These are phyloP conservation scores for Tolypocladium sp. DNA, from an alignment of 2,329 filamentous ascomycete species.

Conservation along the genomic window DNA sequence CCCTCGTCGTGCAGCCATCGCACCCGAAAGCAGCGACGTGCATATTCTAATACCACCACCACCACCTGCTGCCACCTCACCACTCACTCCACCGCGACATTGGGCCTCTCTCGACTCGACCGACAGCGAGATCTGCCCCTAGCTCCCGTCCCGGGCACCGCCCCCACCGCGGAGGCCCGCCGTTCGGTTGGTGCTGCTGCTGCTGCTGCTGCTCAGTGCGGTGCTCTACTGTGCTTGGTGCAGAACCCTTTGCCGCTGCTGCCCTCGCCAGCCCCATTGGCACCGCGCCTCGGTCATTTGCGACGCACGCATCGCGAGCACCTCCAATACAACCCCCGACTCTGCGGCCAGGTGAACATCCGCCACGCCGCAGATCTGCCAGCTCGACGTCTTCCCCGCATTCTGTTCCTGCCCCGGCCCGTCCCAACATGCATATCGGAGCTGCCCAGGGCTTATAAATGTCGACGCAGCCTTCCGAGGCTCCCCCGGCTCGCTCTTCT, in stretches of 20 bases:
- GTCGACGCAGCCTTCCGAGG: slow-evolving; percentile 22
- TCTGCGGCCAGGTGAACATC: not conserved
- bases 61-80: slow-evolving; percentile 12
- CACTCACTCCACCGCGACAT: not conserved
- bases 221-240: not conserved
- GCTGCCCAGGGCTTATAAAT: slow-evolving; percentile 25
- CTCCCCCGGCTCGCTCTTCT: slow-evolving; percentile 11
- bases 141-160: slow-evolving; percentile 2
- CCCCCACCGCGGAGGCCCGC: not conserved
- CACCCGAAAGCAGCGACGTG: slow-evolving; percentile 23
- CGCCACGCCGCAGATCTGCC: slow-evolving; percentile 2
- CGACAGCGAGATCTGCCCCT: slow-evolving; percentile 3
- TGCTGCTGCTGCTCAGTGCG: not conserved
- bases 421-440: slow-evolving; percentile 25
- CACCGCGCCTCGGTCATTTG: slow-evolving; percentile 1
- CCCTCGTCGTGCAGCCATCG: slow-evolving; percentile 3
- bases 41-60: slow-evolving; percentile 14
- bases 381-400: slow-evolving; percentile 7
- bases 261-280: not conserved
- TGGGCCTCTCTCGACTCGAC: slow-evolving; percentile 4
- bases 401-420: slow-evolving; percentile 13
- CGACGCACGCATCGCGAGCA: slow-evolving; percentile 1
- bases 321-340: slow-evolving; percentile 1
- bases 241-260: slow-evolving; percentile 1
- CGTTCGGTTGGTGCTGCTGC: not conserved